phyloP scores from a whole-genome alignment of 1,284 basidiomycete species.

The Cystobasidium slooffiae region DNA sequence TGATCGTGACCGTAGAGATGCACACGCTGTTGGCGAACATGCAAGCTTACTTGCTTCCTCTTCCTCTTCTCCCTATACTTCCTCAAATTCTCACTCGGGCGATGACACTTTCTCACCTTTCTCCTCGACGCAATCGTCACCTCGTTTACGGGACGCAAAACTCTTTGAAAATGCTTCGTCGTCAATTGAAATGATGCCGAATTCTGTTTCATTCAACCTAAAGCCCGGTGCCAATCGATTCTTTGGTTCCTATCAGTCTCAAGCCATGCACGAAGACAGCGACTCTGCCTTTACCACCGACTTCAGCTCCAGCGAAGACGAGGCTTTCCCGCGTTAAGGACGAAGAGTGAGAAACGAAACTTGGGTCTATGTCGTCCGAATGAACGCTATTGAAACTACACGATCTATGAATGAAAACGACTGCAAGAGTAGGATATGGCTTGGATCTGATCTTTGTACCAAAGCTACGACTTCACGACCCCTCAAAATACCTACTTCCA shows the following conservation, averaged over 20 bases:
- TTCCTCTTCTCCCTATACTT: conserved; percentile 19
- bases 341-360: neutral
- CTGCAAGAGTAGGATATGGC: no score
- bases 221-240: conserved; percentile 12
- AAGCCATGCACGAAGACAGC: conserved; percentile 6
- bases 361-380: neutral
- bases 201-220: neutral
- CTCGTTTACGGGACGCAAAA: neutral
- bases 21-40: neutral
- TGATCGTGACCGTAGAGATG: neutral
- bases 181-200: neutral
- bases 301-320: conserved; percentile 27
- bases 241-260: conserved; percentile 1
- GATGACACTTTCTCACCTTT: conserved; percentile 7
- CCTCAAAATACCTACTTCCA: no score
- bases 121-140: conserved; percentile 7
- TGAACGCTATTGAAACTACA: neutral
- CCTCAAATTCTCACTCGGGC: neutral
- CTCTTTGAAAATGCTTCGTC: neutral
- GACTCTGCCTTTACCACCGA: conserved; percentile 25
- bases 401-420: neutral
- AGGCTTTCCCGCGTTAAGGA: neutral
- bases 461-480: no score
- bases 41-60: conserved; percentile 26
- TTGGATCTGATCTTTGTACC: no score